Base-by-base conservation (phyloP, 345 rosid species). In the Salix brachista region DNA sequence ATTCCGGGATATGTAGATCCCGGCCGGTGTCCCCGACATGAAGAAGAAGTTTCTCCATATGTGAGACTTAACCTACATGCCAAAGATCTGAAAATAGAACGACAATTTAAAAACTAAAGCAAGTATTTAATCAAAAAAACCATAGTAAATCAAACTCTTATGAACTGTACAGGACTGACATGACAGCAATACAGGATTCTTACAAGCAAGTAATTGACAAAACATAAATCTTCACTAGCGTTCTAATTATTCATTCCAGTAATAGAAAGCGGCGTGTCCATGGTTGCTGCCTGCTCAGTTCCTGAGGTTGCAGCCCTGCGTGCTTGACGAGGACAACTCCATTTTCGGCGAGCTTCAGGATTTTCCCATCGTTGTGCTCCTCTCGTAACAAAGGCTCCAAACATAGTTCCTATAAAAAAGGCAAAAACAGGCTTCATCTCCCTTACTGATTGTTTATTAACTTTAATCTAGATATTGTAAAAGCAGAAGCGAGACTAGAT, bases 21-120 rank as follows among this genome's bases (percentile, higher is more conserved):
- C 93, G 28, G 74, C 60, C 17, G 69, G 67, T 52, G 90, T 79
- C 23, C 89, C 90, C 1, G 79, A 16, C 60, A 83, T 16, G 34
- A 90, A 82, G 28, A 83, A 70, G 81, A 84, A 83, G 13, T 56
- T 70, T 8, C 77, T 80, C 70, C 77, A 71, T 28, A 84, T 34
- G 37, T 34, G 37, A 34, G 37, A 34, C 37, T 34, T 34, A 34
- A 34, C 37, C 37, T 34, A 5, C 37, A 41, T 41, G 44, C 12
- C 44, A 10, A 41, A 41, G 37, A 41, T 41, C 44, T 41, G 44
- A 41, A 41, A 7, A 41, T 41, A 8, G 10, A 7, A 8, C 44
- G 11, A 41, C 10, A 10, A 41, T 41, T 41, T 7, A 8, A 41
- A 41, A 41, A 41, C 44, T 41, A 41, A 41, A 41, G 44, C 6